Evolutionary conservation across 306 rosid genomes (phyloP).

Genomic region (Neltuma alba): DNA sequence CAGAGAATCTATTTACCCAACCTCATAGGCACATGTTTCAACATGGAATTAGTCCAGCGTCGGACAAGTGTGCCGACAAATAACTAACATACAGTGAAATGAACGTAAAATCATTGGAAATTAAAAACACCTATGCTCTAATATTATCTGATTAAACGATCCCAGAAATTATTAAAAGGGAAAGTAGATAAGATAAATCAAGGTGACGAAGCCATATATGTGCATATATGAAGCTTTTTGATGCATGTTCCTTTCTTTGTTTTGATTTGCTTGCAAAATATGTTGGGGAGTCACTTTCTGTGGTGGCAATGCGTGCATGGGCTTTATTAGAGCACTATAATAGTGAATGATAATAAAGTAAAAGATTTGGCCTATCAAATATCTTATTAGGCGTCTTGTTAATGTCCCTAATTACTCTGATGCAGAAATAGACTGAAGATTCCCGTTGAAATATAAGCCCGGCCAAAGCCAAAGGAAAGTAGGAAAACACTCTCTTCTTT

Average conservation of each 20-base stretch:
- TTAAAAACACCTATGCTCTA: conserved; percentile 15
- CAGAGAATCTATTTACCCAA: conserved; percentile 12
- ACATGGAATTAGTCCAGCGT: background rate
- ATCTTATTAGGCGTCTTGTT: conserved; percentile 22
- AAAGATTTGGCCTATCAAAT: background rate
- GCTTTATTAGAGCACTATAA: background rate
- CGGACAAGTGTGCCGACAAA: conserved; percentile 43
- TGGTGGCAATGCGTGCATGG: conserved; percentile 9
- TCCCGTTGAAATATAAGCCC: conserved; percentile 31
- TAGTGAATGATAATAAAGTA: background rate
- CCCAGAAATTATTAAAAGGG: background rate
- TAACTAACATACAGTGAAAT: conserved; percentile 46
- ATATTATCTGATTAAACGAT: background rate
- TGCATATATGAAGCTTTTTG: background rate
- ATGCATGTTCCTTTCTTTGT: conserved; percentile 7
- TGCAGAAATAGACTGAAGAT: conserved; percentile 39
- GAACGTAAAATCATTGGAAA: conserved; percentile 32
- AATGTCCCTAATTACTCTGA: background rate
- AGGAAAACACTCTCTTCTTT: background rate
- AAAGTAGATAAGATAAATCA: background rate
- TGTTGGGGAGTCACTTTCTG: conserved; percentile 8
- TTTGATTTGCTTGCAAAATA: conserved; percentile 20
- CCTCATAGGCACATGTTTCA: conserved; percentile 17
- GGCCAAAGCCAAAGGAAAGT: background rate
- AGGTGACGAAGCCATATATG: background rate